Base-by-base conservation (phyloP, 108 stramenopile species). In the Thalassiosira profunda region DNA sequence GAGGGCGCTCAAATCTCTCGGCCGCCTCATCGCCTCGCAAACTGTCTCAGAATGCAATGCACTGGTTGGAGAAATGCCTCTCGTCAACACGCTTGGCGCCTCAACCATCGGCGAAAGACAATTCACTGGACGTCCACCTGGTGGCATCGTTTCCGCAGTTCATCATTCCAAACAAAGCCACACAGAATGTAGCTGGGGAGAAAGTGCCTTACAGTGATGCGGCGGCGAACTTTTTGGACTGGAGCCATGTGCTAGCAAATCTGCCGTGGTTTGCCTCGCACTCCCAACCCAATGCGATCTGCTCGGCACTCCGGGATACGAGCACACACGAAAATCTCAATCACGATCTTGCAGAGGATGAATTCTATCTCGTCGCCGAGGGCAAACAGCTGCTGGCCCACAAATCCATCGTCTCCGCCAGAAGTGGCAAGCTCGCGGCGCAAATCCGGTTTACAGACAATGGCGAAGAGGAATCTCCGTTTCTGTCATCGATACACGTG, bases 401-500 rank as follows among this genome's bases (percentile, higher is more conserved):
- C 55, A 70, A 55, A 35, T 70, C 74, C 5, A 77, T 89, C 40
- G 55, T 91, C 5, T 84, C 80, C 0, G 41, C 56, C 7, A 86
- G 82, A 74, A 84, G 89, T 58, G 83, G 40, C 2, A 93, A 93
- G 48, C 79, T 93, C 40, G 87, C 81, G 30, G 90, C 92, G 4
- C 86, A 86, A 4, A 73, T 91, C 17, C 82, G 81, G 12, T 93
- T 93, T 77, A 61, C 49, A 15, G 46, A 62, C 43, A 33, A 58
- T 14, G 29, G 6, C 12, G n/a, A 51, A 2, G 51, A 21, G 43
- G 59, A 54, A 26, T 49, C 15, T 28, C 26, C 9, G 30, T 37
- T 55, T 17, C 61, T 62, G 21, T 42, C 53, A 35, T 21, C 40
- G 43, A 44, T 89, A 38, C n/a, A n/a, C n/a, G n/a, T n/a, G n/a